Base-by-base conservation (phyloP, 1,139 yeast genomes). In the Pichiaceae sp. region DNA sequence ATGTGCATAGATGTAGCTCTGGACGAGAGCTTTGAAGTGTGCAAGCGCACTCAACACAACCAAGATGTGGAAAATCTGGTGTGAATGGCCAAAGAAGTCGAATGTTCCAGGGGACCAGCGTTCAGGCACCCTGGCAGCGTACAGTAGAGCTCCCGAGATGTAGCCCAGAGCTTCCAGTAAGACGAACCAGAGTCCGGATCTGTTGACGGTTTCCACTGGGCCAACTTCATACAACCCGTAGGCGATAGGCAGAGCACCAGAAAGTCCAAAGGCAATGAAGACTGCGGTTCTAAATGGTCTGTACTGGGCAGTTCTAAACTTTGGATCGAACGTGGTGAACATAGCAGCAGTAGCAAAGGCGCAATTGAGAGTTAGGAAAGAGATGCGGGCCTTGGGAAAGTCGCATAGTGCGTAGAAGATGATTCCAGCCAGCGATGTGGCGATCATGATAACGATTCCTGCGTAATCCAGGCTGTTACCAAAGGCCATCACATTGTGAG, bases 381-480 rank as follows among this genome's bases (percentile, higher is more conserved):
- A 26, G 14, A 26, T 23, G 27, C 42, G 39, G n/a, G 50, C 39
- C 1, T 3, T 17, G 29, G 57, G 51, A 36, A 70, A 70, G 48
- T 83, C 87, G 43, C 69, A 62, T 39, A 75, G 74, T 1, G 89
- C 80, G 56, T 81, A 85, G 46, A 74, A 67, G 14, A 84, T 64
- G 4, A 86, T 66, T 7, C 94, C 81, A 2, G 79, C 64, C 66
- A 84, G 72, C 0, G 95, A 85, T 25, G 85, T 68, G 1, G 82
- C 75, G 40, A 86, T 85, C 42, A 87, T 63, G 3, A 81, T 66
- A 11, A 86, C 82, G 34, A 87, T 87, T 0, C 96, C 97, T 39
- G 87, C 70, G 51, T 87, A 89, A 56, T 87, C 97, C 40, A 86
- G 65, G 48, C 79, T 83, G 54, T 86, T 85, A 2, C 95, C 95